These are phyloP conservation scores for Diaporthe eres DNA, from an alignment of 2,329 filamentous ascomycete genomes.

Conservation along the genomic window DNA sequence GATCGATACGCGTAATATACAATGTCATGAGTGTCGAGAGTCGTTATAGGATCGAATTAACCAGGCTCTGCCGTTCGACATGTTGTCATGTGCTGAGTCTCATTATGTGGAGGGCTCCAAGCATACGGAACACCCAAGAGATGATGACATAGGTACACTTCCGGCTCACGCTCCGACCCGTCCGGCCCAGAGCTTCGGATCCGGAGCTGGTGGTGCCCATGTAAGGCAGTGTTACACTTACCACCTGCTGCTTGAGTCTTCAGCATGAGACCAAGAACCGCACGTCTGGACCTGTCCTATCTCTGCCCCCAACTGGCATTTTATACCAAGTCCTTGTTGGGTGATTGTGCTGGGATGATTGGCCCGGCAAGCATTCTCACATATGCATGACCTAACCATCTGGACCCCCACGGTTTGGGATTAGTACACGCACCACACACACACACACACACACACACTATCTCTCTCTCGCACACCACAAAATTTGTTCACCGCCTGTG, in stretches of 20 bases:
- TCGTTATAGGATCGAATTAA: background rate
- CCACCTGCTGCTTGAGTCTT: background rate
- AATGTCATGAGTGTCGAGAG: background rate
- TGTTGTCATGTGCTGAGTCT: background rate
- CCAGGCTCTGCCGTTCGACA: background rate
- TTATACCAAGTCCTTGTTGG: background rate
- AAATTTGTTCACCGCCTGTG: slow-evolving; percentile 23
- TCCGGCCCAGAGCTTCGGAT: slow-evolving; percentile 29
- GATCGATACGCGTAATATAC: background rate
- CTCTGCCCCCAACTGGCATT: background rate
- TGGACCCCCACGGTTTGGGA: slow-evolving; percentile 18
- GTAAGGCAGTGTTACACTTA: slow-evolving; percentile 9
- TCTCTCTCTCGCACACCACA: slow-evolving; percentile 3
- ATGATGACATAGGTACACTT: background rate
- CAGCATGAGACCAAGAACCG: background rate
- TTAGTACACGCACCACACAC: slow-evolving; percentile 1
- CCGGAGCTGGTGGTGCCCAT: background rate
- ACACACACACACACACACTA: background rate
- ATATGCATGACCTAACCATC: background rate
- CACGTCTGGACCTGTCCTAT: background rate
- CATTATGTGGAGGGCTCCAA: background rate
- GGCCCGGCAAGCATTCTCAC: background rate
- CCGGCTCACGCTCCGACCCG: slow-evolving; percentile 26
- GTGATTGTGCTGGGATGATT: background rate
- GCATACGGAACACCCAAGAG: background rate